Percentiles rank a stretch among this genome's conserved stretches.
phyloP scores from a whole-genome alignment of 2,329 filamentous ascomycete genomes.

The Drechslerella dactyloides region DNA sequence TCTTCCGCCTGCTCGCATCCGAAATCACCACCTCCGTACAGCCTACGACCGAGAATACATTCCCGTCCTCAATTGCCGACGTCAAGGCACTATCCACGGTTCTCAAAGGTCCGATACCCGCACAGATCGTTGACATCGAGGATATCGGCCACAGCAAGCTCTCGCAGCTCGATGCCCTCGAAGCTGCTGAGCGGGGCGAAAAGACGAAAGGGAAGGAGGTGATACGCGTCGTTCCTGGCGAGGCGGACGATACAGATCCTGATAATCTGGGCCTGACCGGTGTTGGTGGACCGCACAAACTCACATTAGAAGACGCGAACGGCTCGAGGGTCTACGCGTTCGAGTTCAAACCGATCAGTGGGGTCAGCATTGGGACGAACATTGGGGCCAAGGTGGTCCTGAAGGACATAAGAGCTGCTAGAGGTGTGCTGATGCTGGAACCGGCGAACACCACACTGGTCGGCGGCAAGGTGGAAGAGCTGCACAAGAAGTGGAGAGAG shows the following conservation, averaged over 20 bases:
- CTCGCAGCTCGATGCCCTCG: slow-evolving; percentile 84
- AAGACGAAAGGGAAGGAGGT: slow-evolving; percentile 78
- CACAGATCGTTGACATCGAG: slow-evolving; percentile 85
- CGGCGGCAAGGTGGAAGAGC: slow-evolving; percentile 83
- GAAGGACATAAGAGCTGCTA: slow-evolving; percentile 67
- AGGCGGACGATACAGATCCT: slow-evolving; percentile 58
- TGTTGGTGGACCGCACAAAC: slow-evolving; percentile 70
- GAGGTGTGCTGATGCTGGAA: slow-evolving; percentile 80
- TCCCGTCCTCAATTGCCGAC: slow-evolving; percentile 68
- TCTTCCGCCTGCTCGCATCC: slow-evolving; percentile 75
- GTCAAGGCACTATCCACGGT: slow-evolving; percentile 62
- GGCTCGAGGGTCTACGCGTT: slow-evolving; percentile 74
- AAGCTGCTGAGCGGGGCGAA: slow-evolving; percentile 75
- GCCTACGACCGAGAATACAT: slow-evolving; percentile 59
- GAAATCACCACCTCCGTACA: slow-evolving; percentile 73
- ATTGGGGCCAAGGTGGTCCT: slow-evolving; percentile 85
- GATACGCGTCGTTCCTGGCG: slow-evolving; percentile 71
- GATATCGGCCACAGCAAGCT: slow-evolving; percentile 80
- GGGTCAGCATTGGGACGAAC: slow-evolving; percentile 69
- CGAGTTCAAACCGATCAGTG: slow-evolving; percentile 72
- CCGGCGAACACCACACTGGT: slow-evolving; percentile 71
- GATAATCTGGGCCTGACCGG: slow-evolving; percentile 37
- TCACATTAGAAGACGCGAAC: slow-evolving; percentile 79
- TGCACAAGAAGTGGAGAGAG: slow-evolving; percentile 79
- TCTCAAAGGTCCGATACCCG: slow-evolving; percentile 70